Evolutionary conservation across 345 rosid genomes (phyloP), one percentile per base, ranked within the genome.

Genomic region (Eucalyptus cloeziana): DNA sequence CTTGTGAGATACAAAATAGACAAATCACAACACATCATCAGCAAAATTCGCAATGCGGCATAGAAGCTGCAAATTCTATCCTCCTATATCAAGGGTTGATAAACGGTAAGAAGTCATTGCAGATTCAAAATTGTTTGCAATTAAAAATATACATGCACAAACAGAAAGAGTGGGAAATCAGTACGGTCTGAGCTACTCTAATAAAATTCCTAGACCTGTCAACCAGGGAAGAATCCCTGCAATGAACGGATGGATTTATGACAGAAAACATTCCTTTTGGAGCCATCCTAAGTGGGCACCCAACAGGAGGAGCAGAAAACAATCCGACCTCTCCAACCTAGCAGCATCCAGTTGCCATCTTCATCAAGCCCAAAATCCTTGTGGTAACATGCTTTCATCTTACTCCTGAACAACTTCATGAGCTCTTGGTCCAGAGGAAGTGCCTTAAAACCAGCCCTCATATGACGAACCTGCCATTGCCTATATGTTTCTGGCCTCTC

Each of bases 271-370:
- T 64, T n/a, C 37, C 17, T 64, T 64, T 64, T n/a, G 37, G 76
- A n/a, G 76, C 76, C 76, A 64, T 64, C 76, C 76, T 64, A 64
- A 64, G 76, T 91, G 89, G 98, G 94, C 69, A 94, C 88, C 99
- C 99, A 97, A 89, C 95, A 93, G n/a, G 95, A 91, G 43, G 96
- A 90, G 90, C 95, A 96, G 86, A 37, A 89, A 7, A 94, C 43
- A 87, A 95, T 95, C 51, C 98, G 92, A 81, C 99, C 99, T 93
- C 96, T 97, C 99, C 99, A 97, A 71, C 97, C 98, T 91, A 92
- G 96, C 88, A 96, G 90, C 93, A 96, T 93, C 97, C 98, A 97
- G 64, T 93, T 67, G 85, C 89, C 64, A 89, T 94, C 96, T 90
- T 93, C 92, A 87, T 95, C 96, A 17, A 97, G 86, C 51, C 93